Evolutionary conservation across 352 stramenopile species (phyloP).

Genomic region (Globisporangium radiosum): DNA sequence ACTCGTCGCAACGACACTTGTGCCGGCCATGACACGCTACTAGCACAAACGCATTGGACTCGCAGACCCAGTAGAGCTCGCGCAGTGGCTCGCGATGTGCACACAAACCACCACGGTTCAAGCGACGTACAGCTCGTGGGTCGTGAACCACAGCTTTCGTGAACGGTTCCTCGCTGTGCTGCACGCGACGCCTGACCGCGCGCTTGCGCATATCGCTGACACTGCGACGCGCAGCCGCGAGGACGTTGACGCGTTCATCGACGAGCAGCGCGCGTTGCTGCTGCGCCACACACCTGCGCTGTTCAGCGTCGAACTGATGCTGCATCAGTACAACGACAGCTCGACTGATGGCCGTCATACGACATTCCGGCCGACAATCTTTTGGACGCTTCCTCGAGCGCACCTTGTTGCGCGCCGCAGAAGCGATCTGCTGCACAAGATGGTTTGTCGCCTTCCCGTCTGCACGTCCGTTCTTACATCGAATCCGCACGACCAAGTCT

Average conservation of each 20-base stretch:
- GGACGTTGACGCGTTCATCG: conserved; percentile 10
- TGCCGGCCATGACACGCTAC: conserved; percentile 18
- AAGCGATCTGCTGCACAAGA: no score
- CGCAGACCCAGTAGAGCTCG: conserved; percentile 13
- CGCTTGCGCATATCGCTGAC: conserved; percentile 16
- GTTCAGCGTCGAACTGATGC: conserved; percentile 30
- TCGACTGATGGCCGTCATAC: no score
- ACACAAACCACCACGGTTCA: conserved; percentile 17
- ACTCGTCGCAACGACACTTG: conserved; percentile 17
- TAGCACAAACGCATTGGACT: conserved; percentile 7
- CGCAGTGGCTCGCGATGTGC: conserved; percentile 15
- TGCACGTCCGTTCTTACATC: no score
- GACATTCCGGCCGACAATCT: no score
- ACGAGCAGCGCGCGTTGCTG: conserved; percentile 17
- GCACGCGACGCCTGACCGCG: conserved; percentile 15
- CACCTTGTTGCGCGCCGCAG: no score
- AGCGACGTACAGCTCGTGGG: conserved; percentile 2
- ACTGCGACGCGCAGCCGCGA: conserved; percentile 18
- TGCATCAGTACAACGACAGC: conserved; percentile 1
- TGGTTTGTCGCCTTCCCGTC: no score
- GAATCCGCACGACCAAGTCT: no score
- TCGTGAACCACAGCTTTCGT: background rate
- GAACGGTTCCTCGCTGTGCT: conserved; percentile 14
- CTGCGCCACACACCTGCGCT: conserved; percentile 15
- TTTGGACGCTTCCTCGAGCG: no score